These are phyloP conservation scores for Talaromyces borbonicus DNA, from an alignment of 495 filamentous ascomycete genomes.

Conservation along the genomic window DNA sequence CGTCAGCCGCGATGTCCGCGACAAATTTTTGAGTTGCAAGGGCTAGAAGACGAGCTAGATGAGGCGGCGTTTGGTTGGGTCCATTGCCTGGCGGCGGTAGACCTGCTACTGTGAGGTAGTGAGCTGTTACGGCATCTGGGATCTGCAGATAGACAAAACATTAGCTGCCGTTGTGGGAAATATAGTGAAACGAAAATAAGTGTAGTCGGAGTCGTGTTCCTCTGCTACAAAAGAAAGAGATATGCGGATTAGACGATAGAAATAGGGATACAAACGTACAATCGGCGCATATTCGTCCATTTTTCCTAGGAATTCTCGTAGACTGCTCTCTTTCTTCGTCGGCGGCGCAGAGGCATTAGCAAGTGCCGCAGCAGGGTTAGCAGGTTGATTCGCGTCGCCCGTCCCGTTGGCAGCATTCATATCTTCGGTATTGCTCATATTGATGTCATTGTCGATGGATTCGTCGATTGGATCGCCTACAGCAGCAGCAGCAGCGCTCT, in stretches of 20 bases:
- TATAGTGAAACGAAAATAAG: no score
- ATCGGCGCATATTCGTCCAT: conserved; percentile 99
- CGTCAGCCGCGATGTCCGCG: conserved; percentile 92
- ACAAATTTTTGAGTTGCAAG: conserved; percentile 97
- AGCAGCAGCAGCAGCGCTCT: neutral
- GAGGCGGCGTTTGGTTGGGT: conserved; percentile 73
- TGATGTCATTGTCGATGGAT: neutral
- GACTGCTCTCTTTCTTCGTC: conserved; percentile 77
- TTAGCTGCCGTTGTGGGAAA: no score
- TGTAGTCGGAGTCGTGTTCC: neutral
- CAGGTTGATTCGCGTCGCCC: conserved; percentile 11
- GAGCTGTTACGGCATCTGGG: conserved; percentile 92
- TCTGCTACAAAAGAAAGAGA: neutral
- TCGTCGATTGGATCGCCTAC: neutral
- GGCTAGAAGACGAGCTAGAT: conserved; percentile 83
- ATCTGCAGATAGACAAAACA: conserved; percentile 62
- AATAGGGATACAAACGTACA: conserved; percentile 42
- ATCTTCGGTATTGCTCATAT: conserved; percentile 2
- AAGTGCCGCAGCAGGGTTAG: conserved; percentile 14
- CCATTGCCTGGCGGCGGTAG: conserved; percentile 77
- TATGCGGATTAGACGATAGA: neutral
- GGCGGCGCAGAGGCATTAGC: conserved; percentile 38
- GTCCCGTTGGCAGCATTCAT: conserved; percentile 9
- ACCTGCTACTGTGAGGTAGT: conserved; percentile 93
- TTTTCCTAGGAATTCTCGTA: conserved; percentile 84